Evolutionary conservation across 352 stramenopile species (phyloP), one percentile per base, ranked within the genome.

Genomic region (Globisporangium apiculatum): DNA sequence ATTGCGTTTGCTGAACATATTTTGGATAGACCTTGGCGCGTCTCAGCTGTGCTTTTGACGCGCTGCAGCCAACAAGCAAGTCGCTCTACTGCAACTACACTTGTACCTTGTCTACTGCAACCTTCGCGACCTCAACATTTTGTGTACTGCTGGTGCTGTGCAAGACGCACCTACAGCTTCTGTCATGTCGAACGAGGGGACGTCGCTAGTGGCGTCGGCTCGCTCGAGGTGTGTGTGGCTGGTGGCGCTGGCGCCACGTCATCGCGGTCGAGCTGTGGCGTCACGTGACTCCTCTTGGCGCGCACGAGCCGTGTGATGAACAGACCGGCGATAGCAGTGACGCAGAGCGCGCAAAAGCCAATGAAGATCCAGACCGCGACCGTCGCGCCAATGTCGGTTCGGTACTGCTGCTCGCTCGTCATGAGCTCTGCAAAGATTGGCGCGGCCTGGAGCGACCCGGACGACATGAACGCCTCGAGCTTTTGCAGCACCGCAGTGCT

Each of bases 281-380:
- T 60, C 17, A 85, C 76, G 50, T 85, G 72, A 53, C 69, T 83
- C 47, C 49, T 59, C 51, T 79, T 79, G n/a, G 61, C 50, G 11
- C 65, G 63, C 54, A 80, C 43, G 4, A 66, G 67, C 48, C 76
- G 67, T n/a, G 67, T 53, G 5, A 56, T 31, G 53, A 87, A 77
- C 35, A 87, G 56, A 35, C 18, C 40, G 2, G 42, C 66, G 18
- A 67, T 65, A 18, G 60, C 63, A 9, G 48, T 62, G 12, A 81
- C 47, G 31, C 72, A 72, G n/a, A 62, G 61, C 1, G 51, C 60
- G 37, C 77, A 86, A 55, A 87, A 76, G 17, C 71, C 68, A 7
- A 90, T 65, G 50, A 86, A 90, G 37, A 82, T 57, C 73, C 77
- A 90, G 50, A 90, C 68, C 6, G 67, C 71, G n/a, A 87, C 49